phyloP scores from a whole-genome alignment of 345 rosid species.

The Salix arbutifolia region DNA sequence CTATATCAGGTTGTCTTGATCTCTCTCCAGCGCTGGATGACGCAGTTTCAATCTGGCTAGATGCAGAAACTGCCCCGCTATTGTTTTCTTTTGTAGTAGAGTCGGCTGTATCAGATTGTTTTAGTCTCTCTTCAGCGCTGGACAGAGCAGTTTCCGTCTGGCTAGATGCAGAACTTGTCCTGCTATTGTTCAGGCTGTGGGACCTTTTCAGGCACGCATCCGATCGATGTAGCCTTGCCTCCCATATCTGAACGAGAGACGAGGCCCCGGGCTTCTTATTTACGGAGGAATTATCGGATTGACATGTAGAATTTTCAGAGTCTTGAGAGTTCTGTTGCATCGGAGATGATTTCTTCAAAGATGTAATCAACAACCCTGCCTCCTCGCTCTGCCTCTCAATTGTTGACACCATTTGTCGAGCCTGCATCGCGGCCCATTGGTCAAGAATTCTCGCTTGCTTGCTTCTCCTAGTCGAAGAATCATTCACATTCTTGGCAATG shows the following conservation, averaged over 20 bases:
- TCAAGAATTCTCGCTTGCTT: constrained; percentile 32
- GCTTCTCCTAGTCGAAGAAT: constrained; percentile 8
- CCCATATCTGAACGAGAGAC: constrained; percentile 92
- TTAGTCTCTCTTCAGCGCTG: constrained; percentile 7
- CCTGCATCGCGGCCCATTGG: constrained; percentile 44
- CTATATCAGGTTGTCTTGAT: constrained; percentile 10
- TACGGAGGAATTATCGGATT: constrained; percentile 11
- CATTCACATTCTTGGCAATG: not conserved
- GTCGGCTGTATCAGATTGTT: constrained; percentile 16
- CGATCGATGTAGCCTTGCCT: constrained; percentile 41
- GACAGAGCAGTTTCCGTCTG: constrained; percentile 10
- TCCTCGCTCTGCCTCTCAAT: constrained; percentile 32
- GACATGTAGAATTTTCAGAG: not conserved
- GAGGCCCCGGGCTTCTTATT: constrained; percentile 46
- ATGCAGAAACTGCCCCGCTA: constrained; percentile 24
- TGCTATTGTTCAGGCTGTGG: constrained; percentile 23
- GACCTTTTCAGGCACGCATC: constrained; percentile 28
- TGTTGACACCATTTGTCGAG: constrained; percentile 34
- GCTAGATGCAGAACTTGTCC: constrained; percentile 23
- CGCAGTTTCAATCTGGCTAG: constrained; percentile 16
- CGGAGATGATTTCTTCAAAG: constrained; percentile 9
- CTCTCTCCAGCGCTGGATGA: constrained; percentile 8
- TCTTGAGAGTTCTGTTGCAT: not conserved
- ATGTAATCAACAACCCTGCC: constrained; percentile 17
- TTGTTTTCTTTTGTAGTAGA: constrained; percentile 21